phyloP scores from a whole-genome alignment of 208 protist genomes.

The Borovskyia barvae region DNA sequence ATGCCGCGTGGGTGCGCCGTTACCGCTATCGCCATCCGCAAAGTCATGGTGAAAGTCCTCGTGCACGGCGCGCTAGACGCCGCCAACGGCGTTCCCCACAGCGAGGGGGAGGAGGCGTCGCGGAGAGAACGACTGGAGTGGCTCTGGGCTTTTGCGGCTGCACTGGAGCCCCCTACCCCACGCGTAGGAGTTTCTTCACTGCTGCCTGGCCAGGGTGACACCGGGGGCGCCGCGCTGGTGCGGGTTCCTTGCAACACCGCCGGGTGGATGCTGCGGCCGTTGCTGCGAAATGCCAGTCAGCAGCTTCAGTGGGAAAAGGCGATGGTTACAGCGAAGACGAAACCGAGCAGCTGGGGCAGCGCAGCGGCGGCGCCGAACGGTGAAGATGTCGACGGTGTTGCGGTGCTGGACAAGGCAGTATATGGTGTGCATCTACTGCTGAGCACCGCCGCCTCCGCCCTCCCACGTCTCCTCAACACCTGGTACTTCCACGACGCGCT shows the following conservation, averaged over 20 bases:
- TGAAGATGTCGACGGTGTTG: conserved; percentile 1
- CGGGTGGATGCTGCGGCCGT: conserved; percentile 52
- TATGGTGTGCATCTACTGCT: conserved; percentile 30
- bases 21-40: conserved; percentile 26
- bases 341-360: not conserved
- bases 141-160: conserved; percentile 42
- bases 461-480: conserved; percentile 35
- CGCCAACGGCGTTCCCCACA: conserved; percentile 22
- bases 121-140: conserved; percentile 34
- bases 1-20: conserved; percentile 20
- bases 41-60: conserved; percentile 47
- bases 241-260: conserved; percentile 9
- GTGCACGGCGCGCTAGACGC: conserved; percentile 63
- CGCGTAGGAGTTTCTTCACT: not conserved
- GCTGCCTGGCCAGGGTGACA: not conserved
- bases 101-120: conserved; percentile 27
- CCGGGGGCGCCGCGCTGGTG: not conserved
- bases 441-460: conserved; percentile 17
- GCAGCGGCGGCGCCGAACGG: conserved; percentile 3
- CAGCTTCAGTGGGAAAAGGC: conserved; percentile 42
- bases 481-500: conserved; percentile 51
- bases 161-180: conserved; percentile 37
- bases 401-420: conserved; percentile 37
- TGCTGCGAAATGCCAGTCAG: conserved; percentile 50
- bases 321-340: conserved; percentile 20